Percentiles rank a stretch among this genome's conserved stretches.
phyloP scores from a whole-genome alignment of 177 flowering plant genomes.

The Vitis hybrid region DNA sequence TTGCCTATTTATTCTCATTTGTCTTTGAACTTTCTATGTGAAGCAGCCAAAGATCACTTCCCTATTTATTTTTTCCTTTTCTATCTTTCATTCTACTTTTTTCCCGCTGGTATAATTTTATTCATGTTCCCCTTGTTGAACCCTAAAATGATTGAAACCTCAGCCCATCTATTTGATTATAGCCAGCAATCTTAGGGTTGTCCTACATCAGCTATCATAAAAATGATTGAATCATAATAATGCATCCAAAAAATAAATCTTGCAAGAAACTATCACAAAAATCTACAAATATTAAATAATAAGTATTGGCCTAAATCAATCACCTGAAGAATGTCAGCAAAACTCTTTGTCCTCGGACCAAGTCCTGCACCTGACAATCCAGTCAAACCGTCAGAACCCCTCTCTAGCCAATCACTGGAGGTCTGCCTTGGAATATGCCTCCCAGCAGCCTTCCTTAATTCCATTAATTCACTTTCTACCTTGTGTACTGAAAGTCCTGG shows the following conservation, averaged over 20 bases:
- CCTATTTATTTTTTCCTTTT: no score
- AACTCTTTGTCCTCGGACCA: slow-evolving; percentile 72
- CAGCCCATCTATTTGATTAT: no score
- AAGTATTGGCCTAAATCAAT: background rate
- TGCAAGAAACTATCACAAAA: background rate
- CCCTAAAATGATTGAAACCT: no score
- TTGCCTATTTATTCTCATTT: no score
- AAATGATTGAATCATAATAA: no score
- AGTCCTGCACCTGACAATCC: slow-evolving; percentile 45
- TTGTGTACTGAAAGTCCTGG: slow-evolving; percentile 47
- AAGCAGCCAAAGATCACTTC: no score
- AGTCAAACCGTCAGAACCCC: slow-evolving; percentile 34
- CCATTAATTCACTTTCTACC: slow-evolving; percentile 46
- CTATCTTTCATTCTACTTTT: no score
- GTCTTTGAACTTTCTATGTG: no score
- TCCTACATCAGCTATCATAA: no score
- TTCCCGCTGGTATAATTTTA: no score
- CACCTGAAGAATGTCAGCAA: slow-evolving; percentile 92
- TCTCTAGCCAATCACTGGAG: slow-evolving; percentile 60
- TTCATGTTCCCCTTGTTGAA: no score
- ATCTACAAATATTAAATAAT: background rate
- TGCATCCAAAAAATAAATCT: background rate
- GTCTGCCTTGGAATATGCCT: slow-evolving; percentile 41
- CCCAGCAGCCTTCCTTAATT: slow-evolving; percentile 39
- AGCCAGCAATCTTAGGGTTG: no score